Base-by-base conservation (phyloP, 1,284 basidiomycete species). In the Gomphus sp. region DNA sequence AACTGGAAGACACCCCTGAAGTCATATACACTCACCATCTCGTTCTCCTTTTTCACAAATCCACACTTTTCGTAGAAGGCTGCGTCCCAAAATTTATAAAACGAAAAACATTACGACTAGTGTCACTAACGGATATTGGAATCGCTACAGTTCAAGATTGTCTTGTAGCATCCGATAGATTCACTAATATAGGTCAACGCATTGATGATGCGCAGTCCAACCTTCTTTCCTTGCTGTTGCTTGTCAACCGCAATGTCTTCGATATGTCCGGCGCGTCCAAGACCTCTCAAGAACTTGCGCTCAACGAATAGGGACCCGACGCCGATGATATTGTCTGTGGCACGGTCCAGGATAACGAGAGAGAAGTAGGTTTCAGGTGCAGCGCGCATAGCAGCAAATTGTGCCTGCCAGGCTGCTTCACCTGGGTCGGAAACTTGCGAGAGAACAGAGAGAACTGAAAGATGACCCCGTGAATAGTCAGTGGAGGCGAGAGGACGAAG, bases 21-120 rank as follows among this genome's bases (percentile, higher is more conserved):
- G 37, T 48, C 56, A 50, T 11, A 25, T 12, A 16, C 14, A 22
- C 74, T 52, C 64, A 84, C 93, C 93, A 96, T 97, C 73, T 95
- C 90, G 66, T 81, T 85, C 72, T 93, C 92, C 73, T 92, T 94
- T 75, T 85, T 87, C 70, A 81, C 78, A 67, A 82, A 96, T 39
- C 94, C 95, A 70, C 96, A 99, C 74, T 98, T 98, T 73, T 93
- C 80, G 72, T 99, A 99, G 76, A 99, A 99, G 0, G 91, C 93
- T 95, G 48, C 10, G 12, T 16, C 41, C 25, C 25, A 34, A 22
- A 4, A 16, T 22, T 25, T 47, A 22, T 60, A 22, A 61, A n/a
- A 60, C 18, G 62, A 70, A 60, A 49, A 52, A 55, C 10, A 52
- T 52, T 33, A 45, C 59, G 53, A 36, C 31, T 50, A 55, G 11